These are phyloP conservation scores for Fusarium tricinctum DNA, from an alignment of 2,329 filamentous ascomycete genomes.

Conservation along the genomic window DNA sequence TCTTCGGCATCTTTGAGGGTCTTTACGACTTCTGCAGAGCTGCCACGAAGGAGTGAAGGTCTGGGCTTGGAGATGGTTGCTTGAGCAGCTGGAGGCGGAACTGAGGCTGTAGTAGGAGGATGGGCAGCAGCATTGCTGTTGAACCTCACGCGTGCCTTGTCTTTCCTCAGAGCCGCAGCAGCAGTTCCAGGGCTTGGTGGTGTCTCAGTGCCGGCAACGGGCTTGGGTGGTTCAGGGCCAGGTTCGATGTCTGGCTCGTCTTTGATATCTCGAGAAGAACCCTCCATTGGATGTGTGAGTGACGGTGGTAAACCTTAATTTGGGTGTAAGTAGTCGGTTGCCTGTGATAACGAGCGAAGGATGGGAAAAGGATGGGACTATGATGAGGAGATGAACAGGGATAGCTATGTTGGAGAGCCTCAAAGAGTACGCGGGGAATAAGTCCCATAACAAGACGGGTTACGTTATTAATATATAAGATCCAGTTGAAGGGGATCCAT, in stretches of 20 bases:
- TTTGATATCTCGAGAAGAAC: constrained; percentile 35
- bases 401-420: constrained; percentile 22
- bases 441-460: constrained; percentile 13
- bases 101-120: constrained; percentile 42
- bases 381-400: constrained; percentile 25
- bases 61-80: constrained; percentile 50
- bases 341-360: constrained; percentile 31
- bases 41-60: constrained; percentile 61
- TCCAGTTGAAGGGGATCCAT: constrained; percentile 22
- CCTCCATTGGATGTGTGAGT: constrained; percentile 38
- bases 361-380: constrained; percentile 29
- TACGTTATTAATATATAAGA: constrained; percentile 40
- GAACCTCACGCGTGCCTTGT: constrained; percentile 64
- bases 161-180: constrained; percentile 52
- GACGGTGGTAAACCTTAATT: background rate
- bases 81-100: constrained; percentile 23
- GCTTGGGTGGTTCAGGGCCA: constrained; percentile 26
- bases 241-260: constrained; percentile 45
- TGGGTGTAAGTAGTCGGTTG: constrained; percentile 1
- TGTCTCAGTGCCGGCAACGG: constrained; percentile 13
- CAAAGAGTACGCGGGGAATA: constrained; percentile 31
- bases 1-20: constrained; percentile 47
- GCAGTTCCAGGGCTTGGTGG: constrained; percentile 31
- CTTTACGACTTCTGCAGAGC: constrained; percentile 57
- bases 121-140: constrained; percentile 60